phyloP scores from a whole-genome alignment of 2,329 filamentous ascomycete genomes.

The Penicillium sumatraense region DNA sequence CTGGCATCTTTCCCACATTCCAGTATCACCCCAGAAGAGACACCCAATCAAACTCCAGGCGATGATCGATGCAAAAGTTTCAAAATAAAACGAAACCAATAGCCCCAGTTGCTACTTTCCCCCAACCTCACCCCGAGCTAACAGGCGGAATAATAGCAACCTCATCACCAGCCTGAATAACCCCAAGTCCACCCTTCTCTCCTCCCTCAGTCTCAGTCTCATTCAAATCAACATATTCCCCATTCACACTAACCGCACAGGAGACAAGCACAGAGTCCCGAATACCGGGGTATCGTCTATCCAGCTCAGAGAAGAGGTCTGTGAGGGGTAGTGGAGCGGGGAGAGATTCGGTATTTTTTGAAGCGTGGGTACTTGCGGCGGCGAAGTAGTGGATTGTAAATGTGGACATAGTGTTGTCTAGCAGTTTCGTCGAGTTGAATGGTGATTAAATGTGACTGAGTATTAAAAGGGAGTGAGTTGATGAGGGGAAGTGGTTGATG shows the following conservation, averaged over 20 bases:
- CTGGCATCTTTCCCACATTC: too few relatives aligned
- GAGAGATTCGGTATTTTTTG: conserved; percentile 44
- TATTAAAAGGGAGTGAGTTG: not conserved
- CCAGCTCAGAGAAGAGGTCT: conserved; percentile 43
- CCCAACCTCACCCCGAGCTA: conserved; percentile 45
- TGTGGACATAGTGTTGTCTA: conserved; percentile 8
- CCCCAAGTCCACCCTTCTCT: conserved; percentile 22
- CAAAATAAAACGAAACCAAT: too few relatives aligned
- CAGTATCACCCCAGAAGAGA: too few relatives aligned
- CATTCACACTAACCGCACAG: conserved; percentile 48
- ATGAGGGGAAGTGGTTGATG: not conserved
- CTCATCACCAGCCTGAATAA: conserved; percentile 46
- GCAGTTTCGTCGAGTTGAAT: not conserved
- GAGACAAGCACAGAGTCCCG: conserved; percentile 42
- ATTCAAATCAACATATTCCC: conserved; percentile 33
- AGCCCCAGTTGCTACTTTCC: too few relatives aligned
- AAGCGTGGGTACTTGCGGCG: conserved; percentile 46
- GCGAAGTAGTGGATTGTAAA: conserved; percentile 55
- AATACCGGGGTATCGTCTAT: conserved; percentile 48
- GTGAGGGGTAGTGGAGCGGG: conserved; percentile 47
- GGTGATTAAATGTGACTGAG: not conserved
- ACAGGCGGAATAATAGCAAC: conserved; percentile 54
- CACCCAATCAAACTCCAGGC: too few relatives aligned
- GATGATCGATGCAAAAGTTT: too few relatives aligned
- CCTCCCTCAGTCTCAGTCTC: conserved; percentile 13